Base-by-base conservation (phyloP, 2,329 filamentous ascomycete species). In the Cordyceps militaris region DNA sequence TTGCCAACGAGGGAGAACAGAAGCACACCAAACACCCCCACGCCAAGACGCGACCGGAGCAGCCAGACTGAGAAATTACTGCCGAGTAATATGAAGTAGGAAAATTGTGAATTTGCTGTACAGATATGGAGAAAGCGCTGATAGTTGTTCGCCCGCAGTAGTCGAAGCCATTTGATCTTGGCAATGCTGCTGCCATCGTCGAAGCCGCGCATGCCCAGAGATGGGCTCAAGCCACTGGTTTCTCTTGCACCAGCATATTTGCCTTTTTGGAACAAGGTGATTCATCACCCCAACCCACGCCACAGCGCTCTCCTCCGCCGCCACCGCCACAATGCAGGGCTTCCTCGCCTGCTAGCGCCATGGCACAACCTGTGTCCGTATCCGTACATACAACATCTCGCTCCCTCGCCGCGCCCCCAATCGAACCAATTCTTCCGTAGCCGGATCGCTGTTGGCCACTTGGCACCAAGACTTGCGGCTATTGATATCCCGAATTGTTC, bases 401-500 rank as follows among this genome's bases (percentile, higher is more conserved):
- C 14, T n/a, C 14, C n/a, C 14, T 38, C 34, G 34, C 34, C 34
- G 34, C 34, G 16, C n/a, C 34, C n/a, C 34, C 14, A 38, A 38
- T 38, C 34, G 34, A 38, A n/a, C 34, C 6, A 38, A 38, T 13
- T 38, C 34, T 11, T n/a, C 11, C 38, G 24, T 43, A 30, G 24
- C 24, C 38, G 36, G 32, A 21, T 53, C 26, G 19, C 11, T 8
- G 13, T 44, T 32, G 26, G 38, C 50, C 43, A 32, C 13, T 16
- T 38, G 34, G 34, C 34, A 38, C 34, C 34, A 38, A 21, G 11
- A 19, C 16, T 19, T 10, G 42, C 52, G 42, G 52, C 42, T 46
- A 56, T 40, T 48, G 44, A 49, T 48, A 32, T 42, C 7, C 53
- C 24, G 44, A 56, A 42, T 40, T 49, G 53, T 48, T 49, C 44